A percentile compares a stretch with the other conserved stretches of the same genome.
Conservation (phyloP, 192 early-diverging fungal genomes). For the Rhizophagus clarus region DNA sequence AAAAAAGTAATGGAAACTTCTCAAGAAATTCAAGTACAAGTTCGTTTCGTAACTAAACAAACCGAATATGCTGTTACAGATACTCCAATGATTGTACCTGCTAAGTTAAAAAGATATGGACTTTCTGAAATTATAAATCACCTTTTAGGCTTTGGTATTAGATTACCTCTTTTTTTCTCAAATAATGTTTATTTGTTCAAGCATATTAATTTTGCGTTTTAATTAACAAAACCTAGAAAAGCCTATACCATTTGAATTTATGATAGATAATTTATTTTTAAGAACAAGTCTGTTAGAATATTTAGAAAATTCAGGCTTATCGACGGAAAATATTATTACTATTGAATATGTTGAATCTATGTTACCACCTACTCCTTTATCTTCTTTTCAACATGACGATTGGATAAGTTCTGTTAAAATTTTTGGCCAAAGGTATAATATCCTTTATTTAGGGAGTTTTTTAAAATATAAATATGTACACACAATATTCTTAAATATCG, state of each 20-base stretch:
- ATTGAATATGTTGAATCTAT: conserved; percentile 94
- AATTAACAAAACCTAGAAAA: conserved; percentile 48
- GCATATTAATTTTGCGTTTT: background rate
- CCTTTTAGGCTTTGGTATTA: conserved; percentile 57
- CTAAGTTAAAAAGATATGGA: conserved; percentile 81
- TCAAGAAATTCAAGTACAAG: conserved; percentile 70
- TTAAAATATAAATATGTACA: background rate
- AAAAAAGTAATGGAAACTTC: conserved; percentile 36
- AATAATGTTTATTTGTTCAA: background rate
- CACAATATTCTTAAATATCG: background rate
- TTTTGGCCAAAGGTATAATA: conserved; percentile 30
- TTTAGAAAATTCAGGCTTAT: conserved; percentile 65
- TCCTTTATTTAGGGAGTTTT: background rate
- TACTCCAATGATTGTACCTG: conserved; percentile 85
- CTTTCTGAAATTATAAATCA: conserved; percentile 96
- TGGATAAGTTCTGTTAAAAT: conserved; percentile 85
- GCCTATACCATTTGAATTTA: conserved; percentile 90
- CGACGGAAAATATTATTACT: conserved; percentile 82
- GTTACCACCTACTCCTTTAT: conserved; percentile 79
- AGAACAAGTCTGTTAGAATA: conserved; percentile 74
- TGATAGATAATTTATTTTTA: conserved; percentile 91
- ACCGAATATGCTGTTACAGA: conserved; percentile 76
- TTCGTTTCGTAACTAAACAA: conserved; percentile 82
- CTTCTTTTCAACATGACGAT: conserved; percentile 88
- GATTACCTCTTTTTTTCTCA: conserved; percentile 2